These are phyloP conservation scores for Aureoboletus auriporus DNA, from an alignment of 768 basidiomycete genomes.

Conservation along the genomic window DNA sequence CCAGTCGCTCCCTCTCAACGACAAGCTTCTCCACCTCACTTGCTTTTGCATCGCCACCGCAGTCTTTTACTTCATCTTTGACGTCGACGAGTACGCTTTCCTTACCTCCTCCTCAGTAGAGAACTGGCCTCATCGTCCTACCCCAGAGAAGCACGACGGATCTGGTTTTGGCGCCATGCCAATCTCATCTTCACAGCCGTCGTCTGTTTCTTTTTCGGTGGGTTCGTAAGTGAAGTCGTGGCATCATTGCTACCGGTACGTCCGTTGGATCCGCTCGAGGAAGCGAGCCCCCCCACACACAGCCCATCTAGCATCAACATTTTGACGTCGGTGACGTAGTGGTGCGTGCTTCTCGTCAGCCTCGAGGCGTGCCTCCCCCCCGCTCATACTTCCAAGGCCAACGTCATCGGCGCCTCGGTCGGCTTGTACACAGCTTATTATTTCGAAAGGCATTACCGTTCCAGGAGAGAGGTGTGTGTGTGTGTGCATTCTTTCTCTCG, in stretches of 20 bases:
- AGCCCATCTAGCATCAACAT: conserved; percentile 50
- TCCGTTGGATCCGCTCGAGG: conserved; percentile 5
- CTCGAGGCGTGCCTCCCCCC: neutral
- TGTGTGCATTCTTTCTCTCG: neutral
- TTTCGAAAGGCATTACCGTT: conserved; percentile 72
- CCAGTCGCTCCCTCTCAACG: conserved; percentile 62
- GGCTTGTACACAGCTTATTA: conserved; percentile 67
- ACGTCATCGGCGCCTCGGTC: conserved; percentile 65
- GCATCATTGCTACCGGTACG: conserved; percentile 72
- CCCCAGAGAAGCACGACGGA: conserved; percentile 64
- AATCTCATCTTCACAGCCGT: conserved; percentile 64
- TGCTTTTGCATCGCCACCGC: conserved; percentile 73
- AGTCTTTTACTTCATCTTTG: conserved; percentile 84
- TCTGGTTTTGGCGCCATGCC: conserved; percentile 85
- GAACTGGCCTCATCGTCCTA: neutral
- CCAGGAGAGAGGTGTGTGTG: conserved; percentile 63
- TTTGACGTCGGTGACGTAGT: conserved; percentile 72
- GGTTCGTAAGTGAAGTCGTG: conserved; percentile 76
- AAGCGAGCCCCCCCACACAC: neutral
- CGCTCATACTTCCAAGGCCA: conserved; percentile 49
- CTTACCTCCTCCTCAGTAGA: neutral
- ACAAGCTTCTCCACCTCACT: conserved; percentile 76
- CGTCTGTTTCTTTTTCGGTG: conserved; percentile 76
- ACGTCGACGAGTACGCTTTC: conserved; percentile 75
- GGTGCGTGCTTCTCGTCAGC: conserved; percentile 38